These are phyloP conservation scores for Globisporangium sylvaticum DNA, from an alignment of 352 stramenopile species.

Conservation along the genomic window DNA sequence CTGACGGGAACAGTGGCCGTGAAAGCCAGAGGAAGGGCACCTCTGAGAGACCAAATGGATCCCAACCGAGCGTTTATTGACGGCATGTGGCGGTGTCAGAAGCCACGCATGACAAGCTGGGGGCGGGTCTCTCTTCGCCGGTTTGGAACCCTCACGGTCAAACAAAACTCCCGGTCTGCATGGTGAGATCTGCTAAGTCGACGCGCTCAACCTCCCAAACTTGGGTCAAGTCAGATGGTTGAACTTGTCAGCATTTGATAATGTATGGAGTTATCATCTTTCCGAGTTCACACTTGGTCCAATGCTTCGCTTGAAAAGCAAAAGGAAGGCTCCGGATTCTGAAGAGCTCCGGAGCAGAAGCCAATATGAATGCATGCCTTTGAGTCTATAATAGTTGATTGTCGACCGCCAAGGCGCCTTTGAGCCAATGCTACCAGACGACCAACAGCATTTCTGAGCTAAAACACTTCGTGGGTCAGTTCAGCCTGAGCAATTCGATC, in stretches of 20 bases:
- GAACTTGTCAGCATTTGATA: not conserved
- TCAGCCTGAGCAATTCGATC: not conserved
- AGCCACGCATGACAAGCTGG: not conserved
- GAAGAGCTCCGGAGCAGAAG: not conserved
- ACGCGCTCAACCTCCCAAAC: too few species aligned
- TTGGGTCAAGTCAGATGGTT: not conserved
- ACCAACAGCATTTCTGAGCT: not conserved
- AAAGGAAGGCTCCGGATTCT: too few species aligned
- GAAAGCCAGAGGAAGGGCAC: not conserved
- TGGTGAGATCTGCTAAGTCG: not conserved
- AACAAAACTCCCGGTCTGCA: not conserved
- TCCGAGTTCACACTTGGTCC: not conserved
- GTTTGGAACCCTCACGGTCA: not conserved
- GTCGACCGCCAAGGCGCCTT: not conserved
- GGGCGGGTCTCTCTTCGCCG: not conserved
- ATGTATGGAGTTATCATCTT: too few species aligned
- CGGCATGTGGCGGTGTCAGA: not conserved
- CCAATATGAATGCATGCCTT: not conserved
- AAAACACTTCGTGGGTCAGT: too few species aligned
- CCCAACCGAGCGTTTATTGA: not conserved
- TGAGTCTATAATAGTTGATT: not conserved
- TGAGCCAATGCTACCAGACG: too few species aligned
- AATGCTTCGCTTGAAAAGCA: too few species aligned
- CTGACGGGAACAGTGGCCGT: not conserved
- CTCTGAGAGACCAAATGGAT: not conserved